Base-by-base conservation (phyloP, 306 rosid genomes). In the Casuarina glauca region DNA sequence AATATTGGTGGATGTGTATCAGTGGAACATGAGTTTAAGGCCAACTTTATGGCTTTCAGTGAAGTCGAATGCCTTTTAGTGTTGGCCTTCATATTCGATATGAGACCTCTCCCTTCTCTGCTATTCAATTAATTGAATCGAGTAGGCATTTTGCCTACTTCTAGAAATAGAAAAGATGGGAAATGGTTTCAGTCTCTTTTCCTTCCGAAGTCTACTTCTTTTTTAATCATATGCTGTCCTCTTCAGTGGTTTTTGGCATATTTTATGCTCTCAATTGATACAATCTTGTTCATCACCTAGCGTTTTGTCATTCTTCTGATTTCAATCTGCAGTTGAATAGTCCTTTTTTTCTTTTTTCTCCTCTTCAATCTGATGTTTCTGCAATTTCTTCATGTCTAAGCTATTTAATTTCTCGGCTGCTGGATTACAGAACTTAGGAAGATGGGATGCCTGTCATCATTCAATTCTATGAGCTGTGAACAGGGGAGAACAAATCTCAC, bases 381-480 rank as follows among this genome's bases (percentile, higher is more conserved):
- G 35, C 6, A 26, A 55, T 74, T 66, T 61, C 73, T 73, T 79
- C 54, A 71, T 73, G 73, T 75, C 89, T 84, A 71, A 81, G 87
- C 82, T 53, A 2, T 75, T 46, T 36, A 58, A 74, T 39, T 73
- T 82, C 78, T 80, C 85, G 73, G 57, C 87, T 73, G 78, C 81
- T 88, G 82, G 84, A 85, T 83, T 81, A 85, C 88, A 87, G 90
- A 91, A 78, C 81, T 36, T 86, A 82, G 88, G 79, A 87, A 81
- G 69, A 85, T 64, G 73, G 84, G 86, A 79, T 86, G 82, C 85
- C 85, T 82, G 73, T 78, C 86, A 81, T 82, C 87, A 77, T 75
- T 85, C 88, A 73, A 78, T 79, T 75, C 79, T 72, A 54, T 82
- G 87, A 81, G 87, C 84, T 79, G 82, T 85, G 85, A 77, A 78